Conservation (phyloP, 1,139 yeast species). For the Yamadazyma atlantica region DNA sequence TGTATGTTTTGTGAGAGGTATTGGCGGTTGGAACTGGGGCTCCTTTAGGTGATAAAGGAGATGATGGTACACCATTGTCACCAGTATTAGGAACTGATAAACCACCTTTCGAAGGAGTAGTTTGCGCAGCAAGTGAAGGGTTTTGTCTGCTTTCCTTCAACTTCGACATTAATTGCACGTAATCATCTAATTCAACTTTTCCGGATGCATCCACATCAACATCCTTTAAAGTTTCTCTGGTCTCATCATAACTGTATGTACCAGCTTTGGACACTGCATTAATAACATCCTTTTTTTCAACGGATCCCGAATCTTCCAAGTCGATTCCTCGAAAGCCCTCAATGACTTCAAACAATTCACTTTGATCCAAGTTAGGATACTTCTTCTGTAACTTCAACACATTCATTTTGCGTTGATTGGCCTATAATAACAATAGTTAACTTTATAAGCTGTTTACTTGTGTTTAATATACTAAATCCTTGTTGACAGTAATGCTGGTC, state of each 20-base stretch:
- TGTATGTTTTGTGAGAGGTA: slow-evolving; percentile 70
- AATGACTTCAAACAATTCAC: slow-evolving; percentile 79
- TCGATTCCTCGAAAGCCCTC: slow-evolving; percentile 80
- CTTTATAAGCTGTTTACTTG: background rate
- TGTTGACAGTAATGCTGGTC: slow-evolving; percentile 2
- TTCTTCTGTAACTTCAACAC: slow-evolving; percentile 66
- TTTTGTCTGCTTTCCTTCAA: slow-evolving; percentile 47
- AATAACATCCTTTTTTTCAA: slow-evolving; percentile 86
- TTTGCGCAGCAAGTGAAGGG: slow-evolving; percentile 6
- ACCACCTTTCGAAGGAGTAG: slow-evolving; percentile 10
- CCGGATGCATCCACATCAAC: slow-evolving; percentile 97
- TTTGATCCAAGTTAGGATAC: slow-evolving; percentile 82
- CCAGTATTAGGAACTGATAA: slow-evolving; percentile 20
- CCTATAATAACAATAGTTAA: background rate
- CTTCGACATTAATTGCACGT: slow-evolving; percentile 79
- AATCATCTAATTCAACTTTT: slow-evolving; percentile 94
- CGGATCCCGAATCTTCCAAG: slow-evolving; percentile 92
- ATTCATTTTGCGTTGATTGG: slow-evolving; percentile 31
- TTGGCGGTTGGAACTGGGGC: slow-evolving; percentile 49
- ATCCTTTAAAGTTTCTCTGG: slow-evolving; percentile 86
- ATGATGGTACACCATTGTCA: slow-evolving; percentile 8
- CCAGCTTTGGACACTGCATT: slow-evolving; percentile 81
- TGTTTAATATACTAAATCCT: background rate
- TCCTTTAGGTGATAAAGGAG: slow-evolving; percentile 23
- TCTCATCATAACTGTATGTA: slow-evolving; percentile 81